Base-by-base conservation (phyloP, 177 flowering plant genomes). In the Telopea speciosissima region DNA sequence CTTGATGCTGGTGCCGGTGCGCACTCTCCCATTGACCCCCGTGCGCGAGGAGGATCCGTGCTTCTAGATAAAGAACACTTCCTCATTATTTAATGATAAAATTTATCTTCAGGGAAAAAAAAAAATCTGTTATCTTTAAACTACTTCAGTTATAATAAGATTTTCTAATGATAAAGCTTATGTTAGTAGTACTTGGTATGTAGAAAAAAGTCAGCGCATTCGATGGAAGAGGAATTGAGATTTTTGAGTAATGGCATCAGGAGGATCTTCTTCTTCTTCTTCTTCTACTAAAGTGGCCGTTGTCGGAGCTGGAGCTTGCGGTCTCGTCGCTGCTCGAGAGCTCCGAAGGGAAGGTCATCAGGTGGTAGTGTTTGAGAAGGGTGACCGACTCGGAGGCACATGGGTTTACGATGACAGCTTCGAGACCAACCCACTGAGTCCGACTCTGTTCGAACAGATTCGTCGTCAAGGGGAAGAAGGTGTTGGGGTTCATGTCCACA, bases 301-400 rank as follows among this genome's bases (percentile, higher is more conserved):
- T 49, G 81, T 84, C 56, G 87, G 87, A 11, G 89, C 85, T 9
- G 89, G 89, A 22, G 63, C 60, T 5, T 68, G 81, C 1, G 88
- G 89, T 1, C 76, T 86, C 0, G 79, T 73, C 13, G 70, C 86
- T 0, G 83, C 86, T 31, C 79, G 83, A 9, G 87, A 85, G 70
- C 86, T 84, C 17, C 65, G 36, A 19, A 45, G 76, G 21, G 85
- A 83, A 70, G 83, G 80, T 58, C 89, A 80, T 73, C 67, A 36
- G 36, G 86, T 82, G 13, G 74, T 75, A 0, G 77, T 84, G 25
- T 80, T 71, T 61, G 89, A 84, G 49, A 73, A 75, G 62, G 17
- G 71, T 1, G 59, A 71, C 49, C 62, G 62, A 67, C 49, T 85
- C 31, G 87, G 90, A 3, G 88, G 90, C 10, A 75, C 72, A 7